Percentiles rank a stretch among this genome's conserved stretches.
Conservation (phyloP, 768 basidiomycete species). For the Trametes punicea region DNA sequence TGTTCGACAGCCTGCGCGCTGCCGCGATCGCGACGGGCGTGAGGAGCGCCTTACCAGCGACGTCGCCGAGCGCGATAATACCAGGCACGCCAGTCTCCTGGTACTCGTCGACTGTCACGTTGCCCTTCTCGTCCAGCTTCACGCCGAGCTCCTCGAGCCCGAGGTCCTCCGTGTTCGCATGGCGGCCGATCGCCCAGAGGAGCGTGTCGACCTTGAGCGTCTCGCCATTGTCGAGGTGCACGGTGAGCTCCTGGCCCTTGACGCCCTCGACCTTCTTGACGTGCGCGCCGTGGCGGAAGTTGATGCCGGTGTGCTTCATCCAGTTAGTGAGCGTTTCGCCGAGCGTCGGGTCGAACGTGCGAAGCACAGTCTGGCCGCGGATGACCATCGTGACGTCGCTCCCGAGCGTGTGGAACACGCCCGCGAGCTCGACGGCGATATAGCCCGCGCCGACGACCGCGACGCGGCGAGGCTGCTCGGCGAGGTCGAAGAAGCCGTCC, state of each 20-base stretch:
- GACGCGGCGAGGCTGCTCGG: conserved; percentile 87
- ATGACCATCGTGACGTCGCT: conserved; percentile 92
- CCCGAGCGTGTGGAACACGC: conserved; percentile 87
- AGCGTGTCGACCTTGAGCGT: conserved; percentile 81
- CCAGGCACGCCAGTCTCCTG: conserved; percentile 75
- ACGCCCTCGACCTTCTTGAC: conserved; percentile 74
- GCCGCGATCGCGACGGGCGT: conserved; percentile 99
- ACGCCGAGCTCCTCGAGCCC: conserved; percentile 78
- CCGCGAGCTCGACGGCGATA: conserved; percentile 96
- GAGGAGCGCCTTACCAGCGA: conserved; percentile 85
- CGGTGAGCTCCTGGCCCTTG: conserved; percentile 67
- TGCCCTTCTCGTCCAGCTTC: conserved; percentile 71
- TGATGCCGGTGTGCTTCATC: conserved; percentile 94
- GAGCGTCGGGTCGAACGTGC: conserved; percentile 87
- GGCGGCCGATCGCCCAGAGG: conserved; percentile 94
- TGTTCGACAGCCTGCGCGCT: conserved; percentile 82
- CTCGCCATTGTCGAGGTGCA: conserved; percentile 74
- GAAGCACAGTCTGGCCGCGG: conserved; percentile 82
- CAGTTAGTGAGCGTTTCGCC: conserved; percentile 83
- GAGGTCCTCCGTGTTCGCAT: conserved; percentile 72
- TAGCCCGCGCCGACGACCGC: conserved; percentile 97
- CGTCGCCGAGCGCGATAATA: conserved; percentile 87
- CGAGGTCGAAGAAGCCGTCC: conserved; percentile 94
- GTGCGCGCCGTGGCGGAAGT: conserved; percentile 76
- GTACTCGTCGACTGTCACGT: conserved; percentile 87